A percentile compares a stretch with the other conserved stretches of the same genome.
phyloP scores from a whole-genome alignment of 768 basidiomycete genomes.

The Lactifluus echinatus region DNA sequence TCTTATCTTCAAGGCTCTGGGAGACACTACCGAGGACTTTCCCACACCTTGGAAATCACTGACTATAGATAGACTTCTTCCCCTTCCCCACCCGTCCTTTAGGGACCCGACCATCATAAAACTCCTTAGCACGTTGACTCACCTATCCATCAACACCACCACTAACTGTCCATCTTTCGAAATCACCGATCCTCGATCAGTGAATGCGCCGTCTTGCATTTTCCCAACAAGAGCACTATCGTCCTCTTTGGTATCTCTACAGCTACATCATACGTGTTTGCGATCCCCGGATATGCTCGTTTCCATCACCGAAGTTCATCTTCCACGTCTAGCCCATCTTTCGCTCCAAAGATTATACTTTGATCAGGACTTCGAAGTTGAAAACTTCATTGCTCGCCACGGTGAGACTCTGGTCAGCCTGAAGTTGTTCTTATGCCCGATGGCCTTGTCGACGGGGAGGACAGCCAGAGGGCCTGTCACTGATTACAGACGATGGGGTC shows the following conservation, averaged over 20 bases:
- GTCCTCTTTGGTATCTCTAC: constrained; percentile 3
- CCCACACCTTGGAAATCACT: not conserved
- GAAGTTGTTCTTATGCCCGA: constrained; percentile 2
- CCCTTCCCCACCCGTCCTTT: not conserved
- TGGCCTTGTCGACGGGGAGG: not conserved
- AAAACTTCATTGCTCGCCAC: constrained; percentile 6
- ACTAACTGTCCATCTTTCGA: not conserved
- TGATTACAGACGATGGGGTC: not conserved
- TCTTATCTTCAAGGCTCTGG: constrained; percentile 4
- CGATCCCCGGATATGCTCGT: not conserved
- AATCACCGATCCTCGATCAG: not conserved
- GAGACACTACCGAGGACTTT: not conserved
- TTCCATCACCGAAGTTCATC: not conserved
- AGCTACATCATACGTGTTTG: not conserved
- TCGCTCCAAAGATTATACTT: constrained; percentile 7
- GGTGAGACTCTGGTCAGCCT: not conserved
- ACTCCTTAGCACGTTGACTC: not conserved
- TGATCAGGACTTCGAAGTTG: not conserved
- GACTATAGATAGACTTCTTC: not conserved
- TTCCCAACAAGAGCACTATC: not conserved
- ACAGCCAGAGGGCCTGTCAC: not conserved
- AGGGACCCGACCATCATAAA: not conserved
- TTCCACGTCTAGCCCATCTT: not conserved
- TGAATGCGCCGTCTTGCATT: not conserved
- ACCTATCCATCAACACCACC: not conserved